Percentiles rank a stretch among this genome's conserved stretches.
These are phyloP conservation scores for Hebeloma cylindrosporum DNA, from an alignment of 768 basidiomycete species.

Conservation along the genomic window DNA sequence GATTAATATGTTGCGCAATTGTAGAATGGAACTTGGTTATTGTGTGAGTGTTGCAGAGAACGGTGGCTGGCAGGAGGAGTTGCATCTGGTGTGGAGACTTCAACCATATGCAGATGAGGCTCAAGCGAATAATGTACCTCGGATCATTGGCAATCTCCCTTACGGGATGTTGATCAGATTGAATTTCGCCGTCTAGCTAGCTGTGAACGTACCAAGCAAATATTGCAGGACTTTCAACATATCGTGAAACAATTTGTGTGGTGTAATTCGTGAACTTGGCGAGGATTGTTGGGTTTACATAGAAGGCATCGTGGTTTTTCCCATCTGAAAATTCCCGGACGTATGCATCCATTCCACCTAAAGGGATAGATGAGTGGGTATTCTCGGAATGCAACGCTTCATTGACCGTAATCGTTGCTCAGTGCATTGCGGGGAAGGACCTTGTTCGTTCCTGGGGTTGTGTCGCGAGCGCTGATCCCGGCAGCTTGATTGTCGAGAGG, in stretches of 20 bases:
- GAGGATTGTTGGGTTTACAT: conserved; percentile 48
- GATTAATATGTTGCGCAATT: conserved; percentile 44
- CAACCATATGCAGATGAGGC: conserved; percentile 1
- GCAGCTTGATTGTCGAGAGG: conserved; percentile 31
- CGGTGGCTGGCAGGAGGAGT: conserved; percentile 48
- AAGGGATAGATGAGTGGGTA: too few species aligned
- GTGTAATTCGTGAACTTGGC: conserved; percentile 59
- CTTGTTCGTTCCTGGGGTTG: conserved; percentile 33
- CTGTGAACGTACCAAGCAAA: conserved; percentile 44
- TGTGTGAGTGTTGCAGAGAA: conserved; percentile 47
- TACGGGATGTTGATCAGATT: conserved; percentile 6
- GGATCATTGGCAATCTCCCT: conserved; percentile 72
- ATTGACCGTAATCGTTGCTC: conserved; percentile 62
- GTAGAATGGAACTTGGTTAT: conserved; percentile 58
- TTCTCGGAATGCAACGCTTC: not conserved
- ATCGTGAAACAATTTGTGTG: conserved; percentile 52
- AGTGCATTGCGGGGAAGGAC: conserved; percentile 50
- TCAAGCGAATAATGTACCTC: conserved; percentile 34
- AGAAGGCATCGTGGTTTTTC: conserved; percentile 59
- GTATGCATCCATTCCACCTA: conserved; percentile 69
- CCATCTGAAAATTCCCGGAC: conserved; percentile 45
- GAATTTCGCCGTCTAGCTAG: not conserved
- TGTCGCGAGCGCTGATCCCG: conserved; percentile 29
- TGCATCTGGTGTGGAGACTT: conserved; percentile 42
- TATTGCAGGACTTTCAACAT: conserved; percentile 51